Evolutionary conservation across 352 stramenopile species (phyloP).

Genomic region (Globisporangium takayamanum): DNA sequence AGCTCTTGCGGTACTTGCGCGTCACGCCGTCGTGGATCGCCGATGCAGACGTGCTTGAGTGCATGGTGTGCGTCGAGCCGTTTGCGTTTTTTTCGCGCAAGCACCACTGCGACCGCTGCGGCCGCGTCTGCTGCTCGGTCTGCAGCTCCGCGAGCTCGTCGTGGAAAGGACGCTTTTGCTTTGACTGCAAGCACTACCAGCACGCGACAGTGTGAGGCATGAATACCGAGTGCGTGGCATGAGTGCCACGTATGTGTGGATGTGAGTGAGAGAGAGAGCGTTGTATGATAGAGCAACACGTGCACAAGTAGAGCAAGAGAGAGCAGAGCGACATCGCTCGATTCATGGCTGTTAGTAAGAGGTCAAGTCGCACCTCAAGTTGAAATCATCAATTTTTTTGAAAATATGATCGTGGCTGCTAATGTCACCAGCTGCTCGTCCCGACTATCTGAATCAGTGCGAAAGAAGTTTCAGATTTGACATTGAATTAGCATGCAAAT

Average conservation of each 20-base stretch:
- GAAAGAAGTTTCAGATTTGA: no score
- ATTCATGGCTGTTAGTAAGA: no score
- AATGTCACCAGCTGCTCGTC: no score
- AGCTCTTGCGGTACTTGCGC: conserved; percentile 48
- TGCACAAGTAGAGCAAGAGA: not conserved
- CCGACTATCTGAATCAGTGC: no score
- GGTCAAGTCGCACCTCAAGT: no score
- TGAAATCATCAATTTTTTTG: no score
- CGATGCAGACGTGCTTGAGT: conserved; percentile 42
- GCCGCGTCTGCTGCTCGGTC: conserved; percentile 71
- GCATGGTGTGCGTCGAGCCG: conserved; percentile 67
- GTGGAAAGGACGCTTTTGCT: conserved; percentile 70
- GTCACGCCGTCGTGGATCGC: conserved; percentile 60
- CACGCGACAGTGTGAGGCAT: conserved; percentile 26
- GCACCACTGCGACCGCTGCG: conserved; percentile 65
- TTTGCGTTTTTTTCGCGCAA: conserved; percentile 75
- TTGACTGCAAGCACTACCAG: conserved; percentile 73
- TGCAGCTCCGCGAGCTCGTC: conserved; percentile 60
- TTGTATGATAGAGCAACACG: not conserved
- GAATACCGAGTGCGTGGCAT: not conserved
- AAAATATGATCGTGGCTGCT: no score
- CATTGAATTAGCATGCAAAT: no score
- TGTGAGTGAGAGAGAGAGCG: not conserved
- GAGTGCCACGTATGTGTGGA: not conserved
- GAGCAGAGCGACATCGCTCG: not conserved